These are phyloP conservation scores for Penicillium soppii DNA, from an alignment of 495 filamentous ascomycete genomes.

Conservation along the genomic window DNA sequence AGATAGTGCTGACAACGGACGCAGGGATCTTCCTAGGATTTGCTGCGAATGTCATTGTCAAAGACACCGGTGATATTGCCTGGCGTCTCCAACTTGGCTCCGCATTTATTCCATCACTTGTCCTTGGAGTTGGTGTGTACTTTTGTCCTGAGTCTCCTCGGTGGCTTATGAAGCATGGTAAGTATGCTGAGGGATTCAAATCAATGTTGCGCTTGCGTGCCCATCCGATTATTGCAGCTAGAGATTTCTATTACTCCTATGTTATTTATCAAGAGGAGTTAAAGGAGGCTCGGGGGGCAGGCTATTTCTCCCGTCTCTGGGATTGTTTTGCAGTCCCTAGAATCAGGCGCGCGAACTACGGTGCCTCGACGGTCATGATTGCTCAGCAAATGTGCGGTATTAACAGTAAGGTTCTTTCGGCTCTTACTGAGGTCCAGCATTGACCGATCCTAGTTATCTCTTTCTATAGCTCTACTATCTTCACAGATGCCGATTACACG, in stretches of 20 bases:
- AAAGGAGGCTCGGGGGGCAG: conserved; percentile 38
- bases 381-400: conserved; percentile 46
- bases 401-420: conserved; percentile 40
- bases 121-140: conserved; percentile 57
- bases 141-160: conserved; percentile 69
- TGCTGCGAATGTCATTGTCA: conserved; percentile 60
- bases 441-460: conserved; percentile 57
- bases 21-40: conserved; percentile 61
- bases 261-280: conserved; percentile 55
- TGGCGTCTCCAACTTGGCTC: conserved; percentile 69
- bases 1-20: conserved; percentile 31
- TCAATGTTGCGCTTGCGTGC: conserved; percentile 57
- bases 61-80: conserved; percentile 52
- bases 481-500: conserved; percentile 56
- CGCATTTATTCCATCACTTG: conserved; percentile 65
- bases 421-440: not conserved
- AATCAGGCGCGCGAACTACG: conserved; percentile 61
- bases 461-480: conserved; percentile 78
- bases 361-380: conserved; percentile 65
- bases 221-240: conserved; percentile 36
- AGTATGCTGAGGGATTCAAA: conserved; percentile 48
- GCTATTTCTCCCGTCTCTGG: conserved; percentile 56
- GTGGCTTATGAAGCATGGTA: conserved; percentile 63
- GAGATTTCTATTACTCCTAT: conserved; percentile 45
- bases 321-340: conserved; percentile 64